Evolutionary conservation across 208 protist genomes (phyloP), one percentile per base, ranked within the genome.

Genomic region (Crithidia fasciculata): DNA sequence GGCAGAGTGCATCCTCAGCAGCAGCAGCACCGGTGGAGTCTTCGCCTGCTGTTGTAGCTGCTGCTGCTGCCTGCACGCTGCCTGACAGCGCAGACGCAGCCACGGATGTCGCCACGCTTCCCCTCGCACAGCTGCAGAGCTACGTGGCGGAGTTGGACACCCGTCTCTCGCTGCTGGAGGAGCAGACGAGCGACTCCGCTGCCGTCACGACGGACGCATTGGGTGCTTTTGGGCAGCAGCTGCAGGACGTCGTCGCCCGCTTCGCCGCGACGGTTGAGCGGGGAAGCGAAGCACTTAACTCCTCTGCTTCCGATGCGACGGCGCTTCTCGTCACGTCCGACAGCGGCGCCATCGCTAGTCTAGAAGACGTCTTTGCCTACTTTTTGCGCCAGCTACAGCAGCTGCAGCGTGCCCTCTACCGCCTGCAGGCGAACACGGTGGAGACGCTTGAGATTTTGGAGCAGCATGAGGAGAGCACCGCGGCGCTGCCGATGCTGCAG

Each of bases 281-380:
- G 28, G 28, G 28, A 1, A 28, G 28, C 28, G 28, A 28, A 28
- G 28, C 28, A 28, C 28, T 1, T 1, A 28, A 28, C 28, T 0
- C 28, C 28, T 28, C 28, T 28, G 28, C 28, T 28, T 28, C 28
- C 28, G 28, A 28, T 28, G 28, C 28, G 1, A 28, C 28, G 28
- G 28, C 28, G 28, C 28, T 28, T 1, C 28, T 28, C 28, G 37
- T 9, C 37, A 47, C 62, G 8, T 5, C 37, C 9, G 53, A 37
- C 9, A 13, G 40, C 5, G 50, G 6, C 0, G 15, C 50, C 28
- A 66, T 87, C 7, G 18, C 72, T 5, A 77, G 66, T 37, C 72
- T 95, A 10, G 91, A 92, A 39, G 80, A 90, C 44, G 63, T 95
- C n/a, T 77, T 95, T 18, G 16, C 85, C n/a, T 92, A 89, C 79